Percentiles rank a stretch among this genome's conserved stretches.
Conservation (phyloP, 1,284 basidiomycete genomes). For the Fistulina hepatica region DNA sequence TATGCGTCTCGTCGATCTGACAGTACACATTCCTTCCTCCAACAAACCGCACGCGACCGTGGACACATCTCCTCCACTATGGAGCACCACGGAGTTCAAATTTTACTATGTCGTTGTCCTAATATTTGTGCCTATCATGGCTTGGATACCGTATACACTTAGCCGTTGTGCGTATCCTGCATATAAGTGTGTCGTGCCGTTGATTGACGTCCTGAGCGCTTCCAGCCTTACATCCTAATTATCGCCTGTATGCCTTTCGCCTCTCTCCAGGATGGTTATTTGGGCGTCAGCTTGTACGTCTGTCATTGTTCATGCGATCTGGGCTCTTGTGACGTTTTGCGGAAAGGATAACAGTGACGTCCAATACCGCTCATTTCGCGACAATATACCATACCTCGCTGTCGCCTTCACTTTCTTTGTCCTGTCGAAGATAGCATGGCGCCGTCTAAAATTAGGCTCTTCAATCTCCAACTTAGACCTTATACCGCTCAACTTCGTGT, state of each 20-base stretch:
- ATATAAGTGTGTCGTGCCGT: slow-evolving; percentile 4
- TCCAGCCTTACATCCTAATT: slow-evolving; percentile 69
- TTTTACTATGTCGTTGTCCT: slow-evolving; percentile 61
- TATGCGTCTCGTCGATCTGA: slow-evolving; percentile 25
- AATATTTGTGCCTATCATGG: slow-evolving; percentile 66
- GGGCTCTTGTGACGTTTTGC: slow-evolving; percentile 11
- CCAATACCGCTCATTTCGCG: slow-evolving; percentile 78
- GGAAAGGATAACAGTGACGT: slow-evolving; percentile 85
- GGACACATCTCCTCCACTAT: slow-evolving; percentile 42
- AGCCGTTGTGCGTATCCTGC: slow-evolving; percentile 52
- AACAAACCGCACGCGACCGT: slow-evolving; percentile 13
- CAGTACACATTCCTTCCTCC: slow-evolving; percentile 37
- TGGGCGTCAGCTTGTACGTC: slow-evolving; percentile 45
- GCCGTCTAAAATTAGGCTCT: slow-evolving; percentile 17
- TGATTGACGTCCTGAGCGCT: slow-evolving; percentile 5
- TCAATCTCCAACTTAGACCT: slow-evolving; percentile 33
- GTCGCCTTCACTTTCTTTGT: slow-evolving; percentile 40
- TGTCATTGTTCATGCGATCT: slow-evolving; percentile 1
- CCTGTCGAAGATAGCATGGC: slow-evolving; percentile 35
- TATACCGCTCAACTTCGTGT: slow-evolving; percentile 47
- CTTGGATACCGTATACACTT: slow-evolving; percentile 69
- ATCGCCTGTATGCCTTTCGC: slow-evolving; percentile 43
- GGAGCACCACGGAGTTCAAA: slow-evolving; percentile 78
- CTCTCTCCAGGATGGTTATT: slow-evolving; percentile 64
- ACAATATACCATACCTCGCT: slow-evolving; percentile 55